These are phyloP conservation scores for Talaromyces wortmannii DNA, from an alignment of 495 filamentous ascomycete species.

Conservation along the genomic window DNA sequence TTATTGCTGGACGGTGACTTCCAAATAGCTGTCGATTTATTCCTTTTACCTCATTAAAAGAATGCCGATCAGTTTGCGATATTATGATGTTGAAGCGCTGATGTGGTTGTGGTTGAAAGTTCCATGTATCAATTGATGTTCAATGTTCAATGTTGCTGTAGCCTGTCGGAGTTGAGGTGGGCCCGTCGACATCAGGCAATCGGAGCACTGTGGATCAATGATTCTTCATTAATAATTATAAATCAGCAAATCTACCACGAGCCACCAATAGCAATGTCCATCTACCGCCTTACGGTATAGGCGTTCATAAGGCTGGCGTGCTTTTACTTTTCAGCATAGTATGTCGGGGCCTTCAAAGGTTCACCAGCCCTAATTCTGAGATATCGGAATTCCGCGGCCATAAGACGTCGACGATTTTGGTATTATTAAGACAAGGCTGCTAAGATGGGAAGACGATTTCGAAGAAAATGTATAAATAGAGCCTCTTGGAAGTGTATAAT, in stretches of 20 bases:
- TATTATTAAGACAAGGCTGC: neutral
- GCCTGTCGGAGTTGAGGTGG: slow-evolving; percentile 3
- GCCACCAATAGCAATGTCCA: too few relatives aligned
- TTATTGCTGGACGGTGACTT: neutral
- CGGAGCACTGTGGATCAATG: neutral
- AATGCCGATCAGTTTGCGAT: too few relatives aligned
- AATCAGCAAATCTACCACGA: neutral
- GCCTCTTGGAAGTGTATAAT: neutral
- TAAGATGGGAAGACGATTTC: neutral
- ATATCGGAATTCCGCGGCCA: slow-evolving; percentile 1
- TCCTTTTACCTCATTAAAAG: too few relatives aligned
- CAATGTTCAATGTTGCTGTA: too few relatives aligned
- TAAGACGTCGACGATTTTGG: neutral
- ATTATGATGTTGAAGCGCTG: too few relatives aligned
- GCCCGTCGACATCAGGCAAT: neutral
- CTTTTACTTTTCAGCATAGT: too few relatives aligned
- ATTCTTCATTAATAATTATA: neutral
- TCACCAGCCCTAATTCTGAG: neutral
- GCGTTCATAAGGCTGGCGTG: too few relatives aligned
- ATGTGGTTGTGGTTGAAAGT: too few relatives aligned
- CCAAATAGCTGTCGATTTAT: too few relatives aligned
- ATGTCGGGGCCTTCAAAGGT: neutral
- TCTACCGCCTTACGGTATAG: too few relatives aligned
- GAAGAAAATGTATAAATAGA: neutral
- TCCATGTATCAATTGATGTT: too few relatives aligned